phyloP scores from a whole-genome alignment of 2,329 filamentous ascomycete species.

The Calonectria pauciramosa region DNA sequence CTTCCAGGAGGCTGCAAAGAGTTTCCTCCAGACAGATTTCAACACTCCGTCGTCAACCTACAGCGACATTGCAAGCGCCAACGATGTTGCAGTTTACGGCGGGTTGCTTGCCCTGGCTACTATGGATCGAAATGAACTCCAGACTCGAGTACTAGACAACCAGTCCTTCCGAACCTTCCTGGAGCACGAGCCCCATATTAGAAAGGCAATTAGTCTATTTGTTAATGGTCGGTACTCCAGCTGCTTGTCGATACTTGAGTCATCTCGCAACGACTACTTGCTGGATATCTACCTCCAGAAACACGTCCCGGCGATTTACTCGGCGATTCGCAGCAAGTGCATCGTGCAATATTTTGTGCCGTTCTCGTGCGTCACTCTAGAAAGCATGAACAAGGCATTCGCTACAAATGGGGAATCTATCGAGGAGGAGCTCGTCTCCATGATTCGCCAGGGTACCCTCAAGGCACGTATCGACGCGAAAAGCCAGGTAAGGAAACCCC shows the following conservation, averaged over 20 bases:
- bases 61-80: slow-evolving; percentile 81
- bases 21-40: slow-evolving; percentile 77
- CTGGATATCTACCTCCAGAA: slow-evolving; percentile 88
- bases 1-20: slow-evolving; percentile 74
- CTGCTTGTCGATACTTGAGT: slow-evolving; percentile 86
- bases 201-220: slow-evolving; percentile 90
- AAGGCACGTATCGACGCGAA: slow-evolving; percentile 89
- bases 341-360: slow-evolving; percentile 94
- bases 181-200: slow-evolving; percentile 93
- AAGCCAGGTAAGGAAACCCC: slow-evolving; percentile 69
- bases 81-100: slow-evolving; percentile 93
- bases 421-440: slow-evolving; percentile 79
- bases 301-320: slow-evolving; percentile 79
- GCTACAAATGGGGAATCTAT: slow-evolving; percentile 72
- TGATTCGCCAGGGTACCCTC: slow-evolving; percentile 81
- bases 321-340: slow-evolving; percentile 86
- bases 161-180: slow-evolving; percentile 86
- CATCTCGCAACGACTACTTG: slow-evolving; percentile 87
- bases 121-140: slow-evolving; percentile 84
- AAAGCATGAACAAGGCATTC: slow-evolving; percentile 84
- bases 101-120: slow-evolving; percentile 91
- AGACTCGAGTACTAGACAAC: slow-evolving; percentile 84
- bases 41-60: slow-evolving; percentile 65
- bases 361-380: slow-evolving; percentile 87
- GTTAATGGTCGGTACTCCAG: slow-evolving; percentile 90